Percentiles rank a stretch among this genome's conserved stretches.
Evolutionary conservation across 805 yeast genomes (phyloP).

Genomic region (Myxozyma melibiosi): DNA sequence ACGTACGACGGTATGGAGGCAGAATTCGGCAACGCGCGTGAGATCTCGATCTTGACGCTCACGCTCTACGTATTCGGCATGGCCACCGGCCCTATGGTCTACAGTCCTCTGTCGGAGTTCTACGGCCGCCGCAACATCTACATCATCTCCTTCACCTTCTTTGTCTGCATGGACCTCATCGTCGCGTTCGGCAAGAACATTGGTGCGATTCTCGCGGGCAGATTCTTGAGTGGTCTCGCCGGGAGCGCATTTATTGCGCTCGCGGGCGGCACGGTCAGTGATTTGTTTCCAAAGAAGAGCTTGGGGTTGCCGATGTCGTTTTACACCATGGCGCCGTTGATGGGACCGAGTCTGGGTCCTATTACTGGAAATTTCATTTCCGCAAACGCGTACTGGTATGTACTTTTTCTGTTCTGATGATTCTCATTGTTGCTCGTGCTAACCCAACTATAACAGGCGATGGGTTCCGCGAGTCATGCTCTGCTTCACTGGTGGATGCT

Average conservation of each 20-base stretch:
- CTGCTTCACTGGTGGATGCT: slow-evolving; percentile 26
- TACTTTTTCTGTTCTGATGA: no score
- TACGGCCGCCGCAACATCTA: not conserved
- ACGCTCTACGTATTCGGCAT: slow-evolving; percentile 59
- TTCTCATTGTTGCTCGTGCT: no score
- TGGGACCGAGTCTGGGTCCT: slow-evolving; percentile 73
- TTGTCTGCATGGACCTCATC: slow-evolving; percentile 55
- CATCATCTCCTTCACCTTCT: not conserved
- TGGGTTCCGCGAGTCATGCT: slow-evolving; percentile 65
- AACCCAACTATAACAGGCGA: no score
- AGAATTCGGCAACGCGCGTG: slow-evolving; percentile 46
- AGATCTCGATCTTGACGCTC: slow-evolving; percentile 52
- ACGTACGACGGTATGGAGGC: slow-evolving; percentile 46
- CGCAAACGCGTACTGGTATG: slow-evolving; percentile 51
- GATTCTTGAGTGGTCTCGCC: slow-evolving; percentile 73
- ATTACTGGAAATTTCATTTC: slow-evolving; percentile 53
- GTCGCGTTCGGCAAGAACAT: slow-evolving; percentile 47
- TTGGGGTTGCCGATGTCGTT: slow-evolving; percentile 29
- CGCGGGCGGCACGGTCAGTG: slow-evolving; percentile 81
- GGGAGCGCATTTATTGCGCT: slow-evolving; percentile 82
- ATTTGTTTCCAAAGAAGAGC: slow-evolving; percentile 63
- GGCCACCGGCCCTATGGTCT: slow-evolving; percentile 61
- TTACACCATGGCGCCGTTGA: slow-evolving; percentile 38
- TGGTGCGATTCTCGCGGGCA: slow-evolving; percentile 54
- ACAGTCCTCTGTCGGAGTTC: slow-evolving; percentile 34